phyloP scores from a whole-genome alignment of 2,329 filamentous ascomycete species.

The Hymenoscyphus fructigenus region DNA sequence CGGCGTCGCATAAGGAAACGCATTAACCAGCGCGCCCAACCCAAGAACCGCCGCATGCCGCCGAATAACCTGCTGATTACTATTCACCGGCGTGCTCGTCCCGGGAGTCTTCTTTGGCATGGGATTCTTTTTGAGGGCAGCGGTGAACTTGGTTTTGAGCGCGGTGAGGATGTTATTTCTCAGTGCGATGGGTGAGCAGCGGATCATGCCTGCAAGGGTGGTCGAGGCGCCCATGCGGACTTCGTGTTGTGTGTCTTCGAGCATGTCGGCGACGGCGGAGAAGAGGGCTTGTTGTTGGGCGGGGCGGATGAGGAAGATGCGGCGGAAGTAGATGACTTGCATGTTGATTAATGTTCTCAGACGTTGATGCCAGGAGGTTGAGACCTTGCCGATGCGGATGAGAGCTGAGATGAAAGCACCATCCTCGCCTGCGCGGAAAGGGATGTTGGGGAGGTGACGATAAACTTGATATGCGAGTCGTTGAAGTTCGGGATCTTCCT shows the following conservation, averaged over 20 bases:
- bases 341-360: conserved; percentile 95
- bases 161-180: conserved; percentile 74
- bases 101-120: conserved; percentile 73
- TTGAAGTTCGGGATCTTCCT: conserved; percentile 95
- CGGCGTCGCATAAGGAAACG: conserved; percentile 93
- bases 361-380: conserved; percentile 91
- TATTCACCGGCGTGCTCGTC: conserved; percentile 68
- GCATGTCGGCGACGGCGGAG: conserved; percentile 92
- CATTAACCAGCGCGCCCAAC: conserved; percentile 85
- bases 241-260: conserved; percentile 87
- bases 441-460: conserved; percentile 91
- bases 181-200: conserved; percentile 81
- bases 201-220: conserved; percentile 95
- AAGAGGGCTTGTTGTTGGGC: conserved; percentile 79
- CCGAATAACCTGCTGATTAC: conserved; percentile 74
- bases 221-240: conserved; percentile 90
- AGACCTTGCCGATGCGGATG: conserved; percentile 81
- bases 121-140: conserved; percentile 76
- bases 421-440: conserved; percentile 84
- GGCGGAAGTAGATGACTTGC: conserved; percentile 97
- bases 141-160: conserved; percentile 77
- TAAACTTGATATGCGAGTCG: conserved; percentile 95
- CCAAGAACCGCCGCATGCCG: conserved; percentile 91
- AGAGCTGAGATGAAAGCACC: conserved; percentile 80
- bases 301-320: conserved; percentile 80